Base-by-base conservation (phyloP, 805 yeast genomes). In the Saturnispora mendoncae region DNA sequence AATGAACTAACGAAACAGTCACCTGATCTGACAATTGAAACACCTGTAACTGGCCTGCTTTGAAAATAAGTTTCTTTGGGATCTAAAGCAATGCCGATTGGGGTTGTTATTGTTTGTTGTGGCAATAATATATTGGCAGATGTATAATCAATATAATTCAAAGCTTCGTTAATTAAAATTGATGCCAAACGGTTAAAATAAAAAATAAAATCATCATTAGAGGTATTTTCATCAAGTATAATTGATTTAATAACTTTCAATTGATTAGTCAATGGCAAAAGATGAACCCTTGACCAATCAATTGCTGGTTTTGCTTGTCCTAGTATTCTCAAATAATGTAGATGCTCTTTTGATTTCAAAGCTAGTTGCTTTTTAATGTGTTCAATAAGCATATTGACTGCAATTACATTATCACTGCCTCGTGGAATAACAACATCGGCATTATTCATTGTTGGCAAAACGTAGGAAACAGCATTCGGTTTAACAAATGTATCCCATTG, bases 401-500 rank as follows among this genome's bases (percentile, higher is more conserved):
- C 97, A 10, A 81, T 76, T 1, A 59, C 57, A 59, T 86, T 90
- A 57, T 87, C 95, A 6, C 84, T 72, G 14, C 95, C 95, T 25
- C 94, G 69, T 2, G 98, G 97, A n/a, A 92, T 74, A 13, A 92
- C 78, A 44, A 90, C 71, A 58, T 92, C 94, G 0, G 97, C 95
- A 43, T 69, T 68, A 35, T 72, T 66, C 78, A 82, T 73, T 0
- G 94, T 82, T 1, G 94, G 92, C 40, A 69, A 72, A 13, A 90
- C 80, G 51, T 71, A 74, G 31, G 77, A 63, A 19, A 80, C 87
- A 7, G 94, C 87, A 57, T 86, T 85, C 6, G 98, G 98, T 58
- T 90, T 92, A 21, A 92, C 98, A 58, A 80, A 88, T 20, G 66
- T 61, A 48, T 84, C 80, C 97, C 97, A 92, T 56, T 92, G 98